Conservation (phyloP, 495 filamentous ascomycete genomes). For the Daldinia vernicosa region DNA sequence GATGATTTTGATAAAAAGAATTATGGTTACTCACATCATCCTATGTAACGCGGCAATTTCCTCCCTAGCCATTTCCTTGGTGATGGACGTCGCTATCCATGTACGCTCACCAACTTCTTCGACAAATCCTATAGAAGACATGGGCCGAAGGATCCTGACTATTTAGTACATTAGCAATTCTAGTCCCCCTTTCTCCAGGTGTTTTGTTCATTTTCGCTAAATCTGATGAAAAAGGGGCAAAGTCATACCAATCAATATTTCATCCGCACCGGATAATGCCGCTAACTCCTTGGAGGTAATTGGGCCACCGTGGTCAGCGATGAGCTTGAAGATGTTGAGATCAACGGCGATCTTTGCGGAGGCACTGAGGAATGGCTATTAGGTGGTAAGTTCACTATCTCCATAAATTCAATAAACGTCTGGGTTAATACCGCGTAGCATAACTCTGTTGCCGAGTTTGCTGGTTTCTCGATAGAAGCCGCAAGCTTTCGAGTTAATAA, state of each 20-base stretch:
- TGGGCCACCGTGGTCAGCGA: neutral
- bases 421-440: constrained; percentile 27
- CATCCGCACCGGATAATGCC: constrained; percentile 31
- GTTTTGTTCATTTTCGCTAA: neutral
- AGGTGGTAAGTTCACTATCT: neutral
- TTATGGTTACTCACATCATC: constrained; percentile 29
- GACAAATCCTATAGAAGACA: constrained; percentile 24
- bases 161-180: neutral
- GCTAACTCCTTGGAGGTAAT: constrained; percentile 31
- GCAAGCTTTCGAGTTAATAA: constrained; percentile 26
- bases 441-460: constrained; percentile 29
- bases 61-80: constrained; percentile 28
- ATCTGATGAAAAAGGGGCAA: neutral
- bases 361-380: constrained; percentile 24
- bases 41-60: constrained; percentile 33
- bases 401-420: neutral
- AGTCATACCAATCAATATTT: constrained; percentile 34
- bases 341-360: constrained; percentile 30
- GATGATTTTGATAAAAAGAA: too few relatives aligned
- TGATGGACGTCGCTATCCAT: constrained; percentile 32
- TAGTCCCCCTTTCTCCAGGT: neutral
- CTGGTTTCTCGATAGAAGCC: constrained; percentile 32
- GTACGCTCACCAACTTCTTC: constrained; percentile 28
- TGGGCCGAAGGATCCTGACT: constrained; percentile 29
- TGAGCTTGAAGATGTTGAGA: constrained; percentile 34